Percentiles rank a stretch among this genome's conserved stretches.
These are phyloP conservation scores for Apiospora sp. DNA, from an alignment of 2,329 filamentous ascomycete species.

Conservation along the genomic window DNA sequence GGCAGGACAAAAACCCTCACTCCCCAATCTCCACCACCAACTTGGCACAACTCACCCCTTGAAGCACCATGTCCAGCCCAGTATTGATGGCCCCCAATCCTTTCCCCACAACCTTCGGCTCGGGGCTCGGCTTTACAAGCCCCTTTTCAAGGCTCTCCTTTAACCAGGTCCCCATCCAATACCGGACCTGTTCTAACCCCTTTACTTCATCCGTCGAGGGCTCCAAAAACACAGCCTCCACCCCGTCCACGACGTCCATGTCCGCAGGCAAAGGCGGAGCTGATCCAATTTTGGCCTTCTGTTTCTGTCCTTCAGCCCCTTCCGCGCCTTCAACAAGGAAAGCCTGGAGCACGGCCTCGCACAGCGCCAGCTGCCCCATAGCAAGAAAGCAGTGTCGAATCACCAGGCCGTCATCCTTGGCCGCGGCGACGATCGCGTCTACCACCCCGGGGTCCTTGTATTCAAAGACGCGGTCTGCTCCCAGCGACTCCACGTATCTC, in stretches of 20 bases:
- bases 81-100: conserved; percentile 47
- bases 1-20: conserved; percentile 28
- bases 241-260: conserved; percentile 39
- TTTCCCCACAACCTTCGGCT: conserved; percentile 46
- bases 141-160: conserved; percentile 43
- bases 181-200: conserved; percentile 47
- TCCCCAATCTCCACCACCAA: conserved; percentile 49
- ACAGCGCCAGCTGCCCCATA: conserved; percentile 44
- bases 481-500: conserved; percentile 44
- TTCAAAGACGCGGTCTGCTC: conserved; percentile 51
- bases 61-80: conserved; percentile 45
- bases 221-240: conserved; percentile 49
- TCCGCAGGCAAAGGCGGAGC: conserved; percentile 45
- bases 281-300: conserved; percentile 45
- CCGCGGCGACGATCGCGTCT: conserved; percentile 45
- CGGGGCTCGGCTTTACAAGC: conserved; percentile 48
- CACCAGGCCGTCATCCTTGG: conserved; percentile 44
- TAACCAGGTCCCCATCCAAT: conserved; percentile 50
- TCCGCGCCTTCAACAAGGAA: conserved; percentile 35
- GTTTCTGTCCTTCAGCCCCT: background rate
- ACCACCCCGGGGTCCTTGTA: conserved; percentile 45
- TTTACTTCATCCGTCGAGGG: conserved; percentile 45
- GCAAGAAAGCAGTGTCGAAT: conserved; percentile 53
- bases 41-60: conserved; percentile 53
- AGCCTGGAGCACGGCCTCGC: conserved; percentile 47